phyloP scores from a whole-genome alignment of 169 alveolate species.

The Plasmodium vinckei region DNA sequence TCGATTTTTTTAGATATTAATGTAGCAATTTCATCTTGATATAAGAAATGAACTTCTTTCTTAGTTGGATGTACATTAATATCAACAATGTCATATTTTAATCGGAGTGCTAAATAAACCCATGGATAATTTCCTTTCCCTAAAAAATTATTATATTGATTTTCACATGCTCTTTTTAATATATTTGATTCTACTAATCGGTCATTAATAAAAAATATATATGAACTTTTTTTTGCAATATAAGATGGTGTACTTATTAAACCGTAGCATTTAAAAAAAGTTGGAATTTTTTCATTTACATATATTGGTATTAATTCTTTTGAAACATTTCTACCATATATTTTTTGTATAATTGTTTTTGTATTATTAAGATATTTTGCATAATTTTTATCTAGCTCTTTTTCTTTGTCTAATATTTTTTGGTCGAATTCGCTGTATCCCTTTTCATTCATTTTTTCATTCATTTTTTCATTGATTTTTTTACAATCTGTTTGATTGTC shows the following conservation, averaged over 20 bases:
- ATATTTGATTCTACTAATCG: conserved; percentile 91
- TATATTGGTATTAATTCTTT: conserved; percentile 71
- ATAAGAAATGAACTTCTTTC: conserved; percentile 91
- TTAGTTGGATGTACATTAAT: conserved; percentile 99
- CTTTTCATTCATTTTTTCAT: neutral
- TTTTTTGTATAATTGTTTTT: conserved; percentile 61
- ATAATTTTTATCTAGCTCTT: conserved; percentile 73
- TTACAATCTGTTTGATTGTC: neutral
- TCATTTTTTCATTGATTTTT: no score
- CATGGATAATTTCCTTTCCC: conserved; percentile 86
- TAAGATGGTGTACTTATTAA: conserved; percentile 87
- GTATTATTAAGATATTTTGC: conserved; percentile 61
- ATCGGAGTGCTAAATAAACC: conserved; percentile 94
- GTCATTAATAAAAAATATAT: conserved; percentile 95
- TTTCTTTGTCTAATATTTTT: conserved; percentile 68
- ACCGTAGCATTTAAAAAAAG: conserved; percentile 85
- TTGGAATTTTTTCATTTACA: conserved; percentile 48
- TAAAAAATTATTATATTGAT: conserved; percentile 79
- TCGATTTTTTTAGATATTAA: conserved; percentile 79
- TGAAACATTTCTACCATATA: conserved; percentile 79
- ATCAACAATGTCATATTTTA: conserved; percentile 95
- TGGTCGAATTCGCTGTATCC: conserved; percentile 35
- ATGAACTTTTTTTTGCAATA: conserved; percentile 86
- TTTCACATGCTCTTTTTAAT: conserved; percentile 76
- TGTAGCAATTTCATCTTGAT: conserved; percentile 88